Base-by-base conservation (phyloP, 306 rosid genomes). In the Begonia loranthoides region DNA sequence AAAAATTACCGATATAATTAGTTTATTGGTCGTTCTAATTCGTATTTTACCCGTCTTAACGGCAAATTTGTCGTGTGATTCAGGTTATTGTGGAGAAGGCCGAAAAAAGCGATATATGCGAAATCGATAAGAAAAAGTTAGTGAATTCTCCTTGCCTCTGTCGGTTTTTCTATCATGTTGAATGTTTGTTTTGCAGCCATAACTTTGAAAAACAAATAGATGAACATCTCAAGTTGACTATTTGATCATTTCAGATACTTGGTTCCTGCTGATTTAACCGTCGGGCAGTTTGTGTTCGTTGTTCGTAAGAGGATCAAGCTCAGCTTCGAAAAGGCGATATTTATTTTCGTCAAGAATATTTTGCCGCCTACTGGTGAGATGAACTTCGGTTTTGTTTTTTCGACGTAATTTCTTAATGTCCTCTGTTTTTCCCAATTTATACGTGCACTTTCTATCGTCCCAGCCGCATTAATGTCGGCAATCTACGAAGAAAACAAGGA, bases 61-160 rank as follows among this genome's bases (percentile, higher is more conserved):
- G 43, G 58, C 40, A 52, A 41, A 59, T 17, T 63, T 61, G 17
- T 58, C 59, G 55, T 66, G 49, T 15, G 13, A 28, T 28, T 51
- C 60, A 81, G 95, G 93, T 85, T 52, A 85, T 85, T 59, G 95
- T 86, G 67, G 95, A 86, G 77, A 81, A 74, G 70, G 95, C 93
- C 19, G 87, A 81, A 66, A 77, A 75, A 62, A 86, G 76, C 58
- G 87, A 81, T 58, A 75, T 86, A 62, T 89, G 87, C 53, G 93
- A 81, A 68, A 86, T 86, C 64, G 95, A 86, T 60, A 86, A 86
- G 83, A 86, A 86, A 67, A 86, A 86, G 95, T 86, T n/a, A 61
- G 85, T 72, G 19, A 1, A 15, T 10, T 12, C 7, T 43, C 46
- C 14, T 3, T 28, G 34, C 34, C 34, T 28, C 34, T 28, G 34